These are phyloP conservation scores for Pharus latifolius DNA, from an alignment of 176 grass and related monocot genomes.

Conservation along the genomic window DNA sequence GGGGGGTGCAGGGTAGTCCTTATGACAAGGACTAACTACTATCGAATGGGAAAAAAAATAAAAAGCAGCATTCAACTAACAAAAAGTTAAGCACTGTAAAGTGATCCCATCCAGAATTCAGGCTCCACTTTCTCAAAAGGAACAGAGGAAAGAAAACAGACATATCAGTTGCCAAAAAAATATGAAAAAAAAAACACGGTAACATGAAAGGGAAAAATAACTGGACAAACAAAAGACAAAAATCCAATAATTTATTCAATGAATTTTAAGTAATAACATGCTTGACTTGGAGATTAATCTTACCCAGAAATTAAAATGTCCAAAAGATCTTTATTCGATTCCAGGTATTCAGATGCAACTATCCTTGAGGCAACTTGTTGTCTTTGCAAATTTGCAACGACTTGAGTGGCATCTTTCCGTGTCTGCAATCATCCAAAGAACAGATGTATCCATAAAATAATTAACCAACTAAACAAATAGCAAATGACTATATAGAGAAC, in stretches of 20 bases:
- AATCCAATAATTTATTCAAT: not conserved
- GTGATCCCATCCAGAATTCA: no score
- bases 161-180: no score
- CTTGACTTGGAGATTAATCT: constrained; percentile 1
- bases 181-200: no score
- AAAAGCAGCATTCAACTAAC: no score
- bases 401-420: constrained; percentile 81
- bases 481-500: not conserved
- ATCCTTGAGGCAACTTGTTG: constrained; percentile 66
- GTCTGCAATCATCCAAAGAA: constrained; percentile 40
- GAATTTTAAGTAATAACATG: not conserved
- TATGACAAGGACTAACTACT: no score
- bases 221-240: constrained; percentile 4
- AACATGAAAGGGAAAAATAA: no score
- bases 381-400: constrained; percentile 85
- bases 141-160: not conserved
- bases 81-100: no score
- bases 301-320: constrained; percentile 68
- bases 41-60: no score
- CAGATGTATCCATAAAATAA: constrained; percentile 2
- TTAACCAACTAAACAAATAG: not conserved
- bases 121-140: not conserved
- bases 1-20: no score
- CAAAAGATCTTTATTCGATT: constrained; percentile 84
- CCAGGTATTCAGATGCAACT: constrained; percentile 70